phyloP scores from a whole-genome alignment of 2,329 filamentous ascomycete species.

The Salinomyces thailandicus region DNA sequence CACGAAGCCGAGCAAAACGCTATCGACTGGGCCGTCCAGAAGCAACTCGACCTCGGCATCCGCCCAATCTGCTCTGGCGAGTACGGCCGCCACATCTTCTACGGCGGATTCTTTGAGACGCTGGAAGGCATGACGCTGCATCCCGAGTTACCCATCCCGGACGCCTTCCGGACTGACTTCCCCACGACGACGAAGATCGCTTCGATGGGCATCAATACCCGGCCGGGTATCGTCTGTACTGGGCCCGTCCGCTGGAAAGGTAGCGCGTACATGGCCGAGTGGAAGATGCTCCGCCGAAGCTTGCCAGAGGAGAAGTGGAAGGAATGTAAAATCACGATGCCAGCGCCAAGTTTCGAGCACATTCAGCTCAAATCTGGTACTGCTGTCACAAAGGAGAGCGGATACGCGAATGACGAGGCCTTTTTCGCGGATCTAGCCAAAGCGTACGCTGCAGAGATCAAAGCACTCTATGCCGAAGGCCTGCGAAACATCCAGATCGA shows the following conservation, averaged over 20 bases:
- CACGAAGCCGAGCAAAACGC: slow-evolving; percentile 54
- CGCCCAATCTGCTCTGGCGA: slow-evolving; percentile 57
- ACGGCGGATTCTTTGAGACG: slow-evolving; percentile 19
- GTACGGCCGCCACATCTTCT: slow-evolving; percentile 35
- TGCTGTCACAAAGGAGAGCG: slow-evolving; percentile 14
- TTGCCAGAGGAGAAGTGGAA: slow-evolving; percentile 10
- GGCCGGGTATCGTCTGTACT: slow-evolving; percentile 15
- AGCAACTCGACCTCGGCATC: slow-evolving; percentile 52
- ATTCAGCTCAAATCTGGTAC: slow-evolving; percentile 20
- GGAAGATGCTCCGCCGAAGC: slow-evolving; percentile 11
- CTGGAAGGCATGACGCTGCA: slow-evolving; percentile 12
- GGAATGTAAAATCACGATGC: slow-evolving; percentile 19
- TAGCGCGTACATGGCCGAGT: slow-evolving; percentile 17
- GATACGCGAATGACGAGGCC: slow-evolving; percentile 17
- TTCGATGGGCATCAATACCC: slow-evolving; percentile 10
- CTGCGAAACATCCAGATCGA: slow-evolving; percentile 17
- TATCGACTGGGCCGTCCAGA: slow-evolving; percentile 52
- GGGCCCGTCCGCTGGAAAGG: slow-evolving; percentile 13
- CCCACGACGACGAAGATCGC: slow-evolving; percentile 13
- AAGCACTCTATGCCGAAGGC: slow-evolving; percentile 15
- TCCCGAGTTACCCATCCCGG: slow-evolving; percentile 9
- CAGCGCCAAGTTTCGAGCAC: slow-evolving; percentile 22
- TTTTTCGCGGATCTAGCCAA: slow-evolving; percentile 20
- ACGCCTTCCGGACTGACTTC: slow-evolving; percentile 16
- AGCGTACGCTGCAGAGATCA: slow-evolving; percentile 15